Evolutionary conservation across 306 rosid species (phyloP), one percentile per base, ranked within the genome.

Genomic region (Mimosa pudica): DNA sequence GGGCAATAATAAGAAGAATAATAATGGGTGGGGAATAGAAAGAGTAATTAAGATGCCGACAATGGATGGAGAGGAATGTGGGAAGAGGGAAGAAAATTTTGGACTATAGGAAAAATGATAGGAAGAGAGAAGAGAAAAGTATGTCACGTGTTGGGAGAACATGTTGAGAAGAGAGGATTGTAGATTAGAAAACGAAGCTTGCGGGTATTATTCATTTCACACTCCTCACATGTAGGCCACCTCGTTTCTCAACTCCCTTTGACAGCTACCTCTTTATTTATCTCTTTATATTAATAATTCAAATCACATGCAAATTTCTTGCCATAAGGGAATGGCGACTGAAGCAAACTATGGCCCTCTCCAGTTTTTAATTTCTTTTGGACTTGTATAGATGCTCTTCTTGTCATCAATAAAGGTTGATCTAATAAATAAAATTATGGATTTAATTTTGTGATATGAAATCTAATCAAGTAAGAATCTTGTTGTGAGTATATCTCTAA

Each of bases 161-260:
- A 47, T 47, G 51, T 47, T 9, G 30, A 11, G 5, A 48, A 48
- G 52, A 48, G 10, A 38, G 42, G 42, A 38, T 38, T 38, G 42
- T 38, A 38, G 42, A 70, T 7, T 44, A 57, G 67, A 75, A 75
- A 76, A 14, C 18, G 35, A 71, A 57, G 46, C 11, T 36, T n/a
- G 44, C n/a, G 41, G 72, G 55, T 38, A 73, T 67, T 36, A 81
- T 84, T 81, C 75, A 73, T 71, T 14, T 61, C 13, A 35, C 20
- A 38, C 17, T 81, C 80, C 52, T 73, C 80, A 68, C 79, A 78
- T 74, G 75, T 32, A 64, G 69, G 67, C 62, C 52, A 63, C 75
- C 79, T 71, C 79, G 75, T 65, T 41, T 32, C 16, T 48, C 61
- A 35, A 20, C 77, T 58, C 66, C 71, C 20, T 13, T 52, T 74